A percentile compares a stretch with the other conserved stretches of the same genome.
These are phyloP conservation scores for Passiflora organensis DNA, from an alignment of 345 rosid species.

Conservation along the genomic window DNA sequence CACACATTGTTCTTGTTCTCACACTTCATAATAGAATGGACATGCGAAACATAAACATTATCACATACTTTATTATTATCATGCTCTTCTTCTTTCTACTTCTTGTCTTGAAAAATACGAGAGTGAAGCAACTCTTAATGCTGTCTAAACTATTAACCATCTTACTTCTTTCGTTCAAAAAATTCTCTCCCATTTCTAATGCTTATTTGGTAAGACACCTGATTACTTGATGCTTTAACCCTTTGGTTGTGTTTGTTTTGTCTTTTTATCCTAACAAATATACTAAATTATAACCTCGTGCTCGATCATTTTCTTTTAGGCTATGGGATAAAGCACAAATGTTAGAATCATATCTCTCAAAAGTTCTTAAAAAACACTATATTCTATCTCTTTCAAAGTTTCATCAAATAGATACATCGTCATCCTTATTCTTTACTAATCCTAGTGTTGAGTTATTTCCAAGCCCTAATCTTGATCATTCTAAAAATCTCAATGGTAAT, in stretches of 20 bases:
- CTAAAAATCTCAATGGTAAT: not conserved
- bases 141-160: not conserved
- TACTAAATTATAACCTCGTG: not conserved
- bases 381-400: not conserved
- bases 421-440: not conserved
- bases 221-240: not conserved
- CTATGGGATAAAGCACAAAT: not conserved
- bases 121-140: constrained; percentile 4
- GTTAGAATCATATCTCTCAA: too few species aligned
- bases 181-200: not conserved
- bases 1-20: not conserved
- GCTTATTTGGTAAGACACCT: not conserved
- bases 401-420: not conserved
- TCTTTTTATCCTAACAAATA: not conserved
- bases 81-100: not conserved
- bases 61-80: not conserved
- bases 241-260: not conserved
- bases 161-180: not conserved
- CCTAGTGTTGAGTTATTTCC: not conserved
- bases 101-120: not conserved
- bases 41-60: not conserved
- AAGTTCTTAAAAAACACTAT: not conserved
- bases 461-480: not conserved
- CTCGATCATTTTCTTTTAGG: not conserved
- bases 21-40: constrained; percentile 1